phyloP scores from a whole-genome alignment of 2,329 filamentous ascomycete species.

The Ceratocystis eucalypticola region DNA sequence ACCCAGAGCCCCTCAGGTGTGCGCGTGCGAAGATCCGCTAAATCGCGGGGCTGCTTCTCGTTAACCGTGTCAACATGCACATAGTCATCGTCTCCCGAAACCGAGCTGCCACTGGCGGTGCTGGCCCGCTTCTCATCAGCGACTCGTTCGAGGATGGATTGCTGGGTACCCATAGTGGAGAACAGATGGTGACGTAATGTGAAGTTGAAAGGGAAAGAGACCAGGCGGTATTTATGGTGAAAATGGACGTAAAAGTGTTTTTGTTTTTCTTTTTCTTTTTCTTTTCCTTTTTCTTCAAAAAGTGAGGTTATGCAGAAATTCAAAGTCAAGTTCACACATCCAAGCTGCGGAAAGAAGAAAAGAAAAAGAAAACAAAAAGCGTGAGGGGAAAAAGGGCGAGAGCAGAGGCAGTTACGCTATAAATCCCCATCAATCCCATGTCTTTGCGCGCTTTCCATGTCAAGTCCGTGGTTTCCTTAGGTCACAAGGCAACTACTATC shows the following conservation, averaged over 20 bases:
- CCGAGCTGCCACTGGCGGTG: background rate
- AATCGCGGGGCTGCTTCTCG: conserved; percentile 17
- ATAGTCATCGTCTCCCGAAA: conserved; percentile 1
- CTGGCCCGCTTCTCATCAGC: background rate
- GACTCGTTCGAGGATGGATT: conserved; percentile 4
- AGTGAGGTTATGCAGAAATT: background rate
- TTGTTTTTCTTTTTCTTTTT: too few relatives aligned
- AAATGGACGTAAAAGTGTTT: too few relatives aligned
- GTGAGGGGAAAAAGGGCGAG: background rate
- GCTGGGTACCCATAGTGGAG: conserved; percentile 9
- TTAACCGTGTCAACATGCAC: background rate
- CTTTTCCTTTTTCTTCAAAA: background rate
- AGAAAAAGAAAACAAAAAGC: background rate
- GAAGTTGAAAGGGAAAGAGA: background rate
- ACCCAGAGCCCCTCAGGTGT: conserved; percentile 38
- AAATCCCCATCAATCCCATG: background rate
- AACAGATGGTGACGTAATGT: background rate
- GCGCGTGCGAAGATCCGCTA: conserved; percentile 7
- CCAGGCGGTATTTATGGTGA: background rate
- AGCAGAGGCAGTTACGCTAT: background rate
- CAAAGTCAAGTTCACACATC: background rate
- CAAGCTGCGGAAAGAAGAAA: background rate
- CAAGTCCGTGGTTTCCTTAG: background rate
- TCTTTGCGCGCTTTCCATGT: background rate
- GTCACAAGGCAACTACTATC: background rate